Base-by-base conservation (phyloP, 2,329 filamentous ascomycete species). In the Calonectria crousiana region DNA sequence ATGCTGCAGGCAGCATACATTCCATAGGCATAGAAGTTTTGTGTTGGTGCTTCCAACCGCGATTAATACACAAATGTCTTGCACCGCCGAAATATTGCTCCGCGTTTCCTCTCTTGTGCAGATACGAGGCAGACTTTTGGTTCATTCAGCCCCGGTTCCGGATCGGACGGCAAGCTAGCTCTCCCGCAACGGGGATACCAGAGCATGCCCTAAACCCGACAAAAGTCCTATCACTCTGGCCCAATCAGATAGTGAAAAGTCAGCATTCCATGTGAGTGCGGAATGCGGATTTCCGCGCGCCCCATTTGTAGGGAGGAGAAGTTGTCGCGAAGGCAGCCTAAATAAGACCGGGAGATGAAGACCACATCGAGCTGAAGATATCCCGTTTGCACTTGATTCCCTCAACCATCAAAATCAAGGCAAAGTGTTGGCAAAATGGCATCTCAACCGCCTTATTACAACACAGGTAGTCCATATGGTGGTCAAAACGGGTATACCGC, bases 131-230 rank as follows among this genome's bases (percentile, higher is more conserved):
- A 65, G 60, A 65, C 18, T 65, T 65, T 2, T 8, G 41, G 38
- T 16, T 20, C 11, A n/a, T 8, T 47, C 26, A 18, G 60, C 60
- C 60, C 60, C 60, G 41, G 60, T 47, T 20, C 20, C 60, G 60
- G 60, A 49, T 65, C 38, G 41, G 36, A 47, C 60, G 60, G 60
- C 60, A 65, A 65, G 16, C 28, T 65, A 65, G 60, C 60, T 47
- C 28, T 47, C 18, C 26, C 28, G 23, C 26, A 32, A 32, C 60
- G 60, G 60, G 30, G 38, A 65, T 65, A 65, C 38, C 18, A 47
- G 16, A n/a, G 8, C 60, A 6, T 4, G 11, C 18, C n/a, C 28
- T 65, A 65, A 65, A 47, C 28, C 60, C 60, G 60, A 47, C 11
- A 11, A 18, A 44, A 30, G 41, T 10, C 9, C 16, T 6, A 6